phyloP scores from a whole-genome alignment of 2,329 filamentous ascomycete species.

The Alternaria tenuissima region DNA sequence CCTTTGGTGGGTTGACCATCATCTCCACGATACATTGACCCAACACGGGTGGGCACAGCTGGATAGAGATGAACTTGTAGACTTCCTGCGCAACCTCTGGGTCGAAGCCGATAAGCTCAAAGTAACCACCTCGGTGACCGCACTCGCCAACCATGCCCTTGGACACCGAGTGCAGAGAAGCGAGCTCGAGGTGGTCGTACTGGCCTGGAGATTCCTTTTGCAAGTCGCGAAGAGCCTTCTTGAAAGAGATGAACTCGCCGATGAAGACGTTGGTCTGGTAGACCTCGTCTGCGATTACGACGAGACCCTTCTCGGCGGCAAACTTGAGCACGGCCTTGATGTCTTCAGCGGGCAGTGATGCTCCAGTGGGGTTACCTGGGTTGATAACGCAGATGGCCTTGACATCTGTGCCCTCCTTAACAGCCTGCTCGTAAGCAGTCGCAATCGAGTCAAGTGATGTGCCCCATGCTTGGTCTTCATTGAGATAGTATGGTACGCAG shows the following conservation, averaged over 20 bases:
- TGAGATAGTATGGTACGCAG: slow-evolving; percentile 91
- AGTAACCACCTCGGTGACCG: slow-evolving; percentile 96
- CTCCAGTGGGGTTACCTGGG: slow-evolving; percentile 96
- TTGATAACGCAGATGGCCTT: slow-evolving; percentile 97
- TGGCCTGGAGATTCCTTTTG: slow-evolving; percentile 73
- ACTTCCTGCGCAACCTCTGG: slow-evolving; percentile 86
- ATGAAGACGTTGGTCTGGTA: slow-evolving; percentile 99
- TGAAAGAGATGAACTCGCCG: slow-evolving; percentile 95
- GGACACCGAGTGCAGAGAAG: slow-evolving; percentile 89
- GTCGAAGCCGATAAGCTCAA: slow-evolving; percentile 92
- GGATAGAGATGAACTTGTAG: slow-evolving; percentile 99
- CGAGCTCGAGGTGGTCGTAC: slow-evolving; percentile 88
- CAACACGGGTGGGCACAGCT: slow-evolving; percentile 92
- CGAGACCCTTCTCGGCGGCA: slow-evolving; percentile 82
- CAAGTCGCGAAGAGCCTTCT: slow-evolving; percentile 81
- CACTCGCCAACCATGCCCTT: slow-evolving; percentile 99
- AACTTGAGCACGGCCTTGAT: slow-evolving; percentile 87
- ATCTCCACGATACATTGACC: slow-evolving; percentile 96
- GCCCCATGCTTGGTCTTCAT: slow-evolving; percentile 86
- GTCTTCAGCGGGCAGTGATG: slow-evolving; percentile 79
- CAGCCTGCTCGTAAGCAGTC: slow-evolving; percentile 75
- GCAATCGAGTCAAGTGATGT: slow-evolving; percentile 84
- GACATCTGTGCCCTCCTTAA: slow-evolving; percentile 80
- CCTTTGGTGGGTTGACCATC: slow-evolving; percentile 93
- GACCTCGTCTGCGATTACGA: slow-evolving; percentile 94